Base-by-base conservation (phyloP, 129 eudicot species). In the Escallonia rubra region DNA sequence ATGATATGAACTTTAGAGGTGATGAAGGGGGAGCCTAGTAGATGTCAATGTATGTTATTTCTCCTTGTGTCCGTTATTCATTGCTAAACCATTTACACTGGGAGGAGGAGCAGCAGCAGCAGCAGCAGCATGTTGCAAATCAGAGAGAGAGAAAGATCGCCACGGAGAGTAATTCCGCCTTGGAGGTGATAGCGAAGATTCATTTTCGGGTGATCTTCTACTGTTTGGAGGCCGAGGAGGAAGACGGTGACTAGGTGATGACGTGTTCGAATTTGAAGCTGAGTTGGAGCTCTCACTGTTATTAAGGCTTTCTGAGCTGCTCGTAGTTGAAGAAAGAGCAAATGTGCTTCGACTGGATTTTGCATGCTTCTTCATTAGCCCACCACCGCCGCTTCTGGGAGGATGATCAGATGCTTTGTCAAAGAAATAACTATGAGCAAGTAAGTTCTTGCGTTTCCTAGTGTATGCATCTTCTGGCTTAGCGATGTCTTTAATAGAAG, bases 361-460 rank as follows among this genome's bases (percentile, higher is more conserved):
- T 5, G 81, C 80, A 23, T 73, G 68, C 64, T 90, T 78, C 82
- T 89, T 92, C 47, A 86, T 66, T 57, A 88, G 57, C 44, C 90
- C 88, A 15, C 87, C 78, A 56, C 72, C 59, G 61, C 23, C 59
- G 16, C 65, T 60, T 69, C 74, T 70, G 4, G 57, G 43, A n/a
- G 68, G 34, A 6, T 43, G 48, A 60, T 70, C 63, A 7, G 64
- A 70, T 42, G 65, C 65, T 80, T 86, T 86, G 59, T 84, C 91
- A 58, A 55, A 80, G 16, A 86, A 47, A 61, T 52, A 83, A 70
- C 66, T 72, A 58, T 78, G 85, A n/a, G 92, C 91, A 13, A 93
- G 82, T 72, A 93, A 81, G 79, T 89, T 93, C 79, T 93, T 93
- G 52, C 98, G 96, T 53, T 89, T 92, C 69, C 96, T 75, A 63